A percentile compares a stretch with the other conserved stretches of the same genome.
Conservation (phyloP, 495 filamentous ascomycete genomes). For the Penicillium desertorum region DNA sequence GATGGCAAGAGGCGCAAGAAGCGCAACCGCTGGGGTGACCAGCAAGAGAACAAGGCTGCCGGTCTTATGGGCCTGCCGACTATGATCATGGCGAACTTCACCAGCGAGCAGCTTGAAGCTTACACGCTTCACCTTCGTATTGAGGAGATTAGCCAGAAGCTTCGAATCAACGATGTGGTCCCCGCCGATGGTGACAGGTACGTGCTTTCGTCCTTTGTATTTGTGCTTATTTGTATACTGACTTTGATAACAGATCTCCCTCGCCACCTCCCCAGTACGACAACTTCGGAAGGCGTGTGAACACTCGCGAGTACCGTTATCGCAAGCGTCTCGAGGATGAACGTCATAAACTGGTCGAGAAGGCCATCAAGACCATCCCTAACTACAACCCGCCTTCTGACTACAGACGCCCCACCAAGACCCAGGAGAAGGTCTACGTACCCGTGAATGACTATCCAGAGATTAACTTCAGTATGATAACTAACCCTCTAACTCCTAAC, state of each 20-base stretch:
- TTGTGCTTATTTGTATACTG: neutral
- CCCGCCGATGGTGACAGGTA: conserved; percentile 93
- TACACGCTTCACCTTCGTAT: conserved; percentile 94
- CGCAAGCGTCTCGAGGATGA: conserved; percentile 97
- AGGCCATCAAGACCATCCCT: conserved; percentile 96
- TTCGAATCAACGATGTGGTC: conserved; percentile 96
- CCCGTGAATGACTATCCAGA: conserved; percentile 99
- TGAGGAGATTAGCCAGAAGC: conserved; percentile 98
- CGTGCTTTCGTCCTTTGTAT: conserved; percentile 26
- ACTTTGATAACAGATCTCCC: conserved; percentile 65
- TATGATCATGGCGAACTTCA: conserved; percentile 95
- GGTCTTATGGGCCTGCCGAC: conserved; percentile 97
- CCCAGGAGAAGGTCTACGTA: conserved; percentile 99
- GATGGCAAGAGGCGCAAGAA: conserved; percentile 80
- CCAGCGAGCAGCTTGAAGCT: conserved; percentile 93
- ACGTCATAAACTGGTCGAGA: conserved; percentile 95
- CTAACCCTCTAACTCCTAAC: conserved; percentile 96
- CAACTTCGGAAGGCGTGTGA: conserved; percentile 97
- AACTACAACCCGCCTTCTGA: conserved; percentile 98
- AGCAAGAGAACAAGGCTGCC: conserved; percentile 94
- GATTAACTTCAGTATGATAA: conserved; percentile 99
- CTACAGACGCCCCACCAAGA: conserved; percentile 97
- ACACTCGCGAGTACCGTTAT: conserved; percentile 96
- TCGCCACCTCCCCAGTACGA: conserved; percentile 97
- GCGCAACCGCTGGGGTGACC: conserved; percentile 96